Conservation (phyloP, 2,329 filamentous ascomycete species). For the Alternaria conjuncta region DNA sequence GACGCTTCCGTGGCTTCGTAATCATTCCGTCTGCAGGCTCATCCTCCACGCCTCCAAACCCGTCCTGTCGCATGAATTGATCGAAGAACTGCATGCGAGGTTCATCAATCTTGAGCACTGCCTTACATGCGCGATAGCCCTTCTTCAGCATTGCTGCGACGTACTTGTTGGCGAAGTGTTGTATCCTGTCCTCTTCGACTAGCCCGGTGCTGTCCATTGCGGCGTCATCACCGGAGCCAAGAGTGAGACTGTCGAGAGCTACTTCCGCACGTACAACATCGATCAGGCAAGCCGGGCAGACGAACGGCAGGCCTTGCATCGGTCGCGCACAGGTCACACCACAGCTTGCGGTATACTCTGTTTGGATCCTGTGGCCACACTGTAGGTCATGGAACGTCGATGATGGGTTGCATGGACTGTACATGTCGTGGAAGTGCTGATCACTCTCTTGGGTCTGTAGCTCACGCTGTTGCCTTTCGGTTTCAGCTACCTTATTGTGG, state of each 20-base stretch:
- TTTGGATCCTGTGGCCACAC: slow-evolving; percentile 13
- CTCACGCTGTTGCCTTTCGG: slow-evolving; percentile 3
- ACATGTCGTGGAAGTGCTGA: slow-evolving; percentile 13
- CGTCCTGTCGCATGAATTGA: slow-evolving; percentile 13
- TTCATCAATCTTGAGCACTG: slow-evolving; percentile 11
- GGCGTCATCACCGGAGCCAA: background rate
- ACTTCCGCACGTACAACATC: slow-evolving; percentile 12
- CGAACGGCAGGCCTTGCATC: slow-evolving; percentile 5
- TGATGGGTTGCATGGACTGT: slow-evolving; percentile 12
- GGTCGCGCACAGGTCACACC: slow-evolving; percentile 7
- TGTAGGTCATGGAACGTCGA: slow-evolving; percentile 12
- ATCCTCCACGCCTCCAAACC: slow-evolving; percentile 10
- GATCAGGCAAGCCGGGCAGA: slow-evolving; percentile 9
- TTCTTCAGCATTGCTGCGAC: slow-evolving; percentile 1
- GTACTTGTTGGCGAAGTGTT: slow-evolving; percentile 3
- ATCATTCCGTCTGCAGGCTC: background rate
- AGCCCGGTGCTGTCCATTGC: background rate
- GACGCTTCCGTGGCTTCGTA: slow-evolving; percentile 5
- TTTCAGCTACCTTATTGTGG: slow-evolving; percentile 5
- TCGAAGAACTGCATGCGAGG: slow-evolving; percentile 15
- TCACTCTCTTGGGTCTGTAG: background rate
- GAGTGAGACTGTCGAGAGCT: slow-evolving; percentile 9
- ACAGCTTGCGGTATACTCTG: slow-evolving; percentile 13
- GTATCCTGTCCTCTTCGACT: background rate
- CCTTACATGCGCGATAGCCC: slow-evolving; percentile 7